Evolutionary conservation across 768 basidiomycete genomes (phyloP).

Genomic region (Leccinum subgranulosum): DNA sequence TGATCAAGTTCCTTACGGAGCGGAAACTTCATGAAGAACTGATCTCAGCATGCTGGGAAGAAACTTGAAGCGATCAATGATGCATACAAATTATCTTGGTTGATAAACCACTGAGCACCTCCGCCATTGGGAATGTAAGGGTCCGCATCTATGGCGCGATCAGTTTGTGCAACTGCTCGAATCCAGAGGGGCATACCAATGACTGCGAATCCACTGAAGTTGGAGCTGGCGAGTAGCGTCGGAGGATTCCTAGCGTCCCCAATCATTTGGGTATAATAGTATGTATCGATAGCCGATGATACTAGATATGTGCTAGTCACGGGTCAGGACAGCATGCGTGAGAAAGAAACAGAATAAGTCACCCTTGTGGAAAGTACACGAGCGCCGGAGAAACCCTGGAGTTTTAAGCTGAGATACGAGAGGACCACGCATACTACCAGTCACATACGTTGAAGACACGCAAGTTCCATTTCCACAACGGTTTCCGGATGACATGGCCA

Average conservation of each 20-base stretch:
- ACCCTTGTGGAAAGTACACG: slow-evolving; percentile 75
- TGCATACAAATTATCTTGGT: slow-evolving; percentile 25
- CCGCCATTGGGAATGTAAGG: slow-evolving; percentile 62
- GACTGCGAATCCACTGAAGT: slow-evolving; percentile 67
- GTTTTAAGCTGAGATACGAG: neutral
- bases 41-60: neutral
- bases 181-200: slow-evolving; percentile 47
- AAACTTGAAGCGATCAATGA: neutral
- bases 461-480: slow-evolving; percentile 55
- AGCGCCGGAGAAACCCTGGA: slow-evolving; percentile 53
- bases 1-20: slow-evolving; percentile 70
- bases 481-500: slow-evolving; percentile 57
- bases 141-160: slow-evolving; percentile 51
- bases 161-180: neutral
- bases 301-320: slow-evolving; percentile 59
- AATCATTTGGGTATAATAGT: slow-evolving; percentile 76
- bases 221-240: slow-evolving; percentile 56
- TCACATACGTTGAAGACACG: slow-evolving; percentile 47
- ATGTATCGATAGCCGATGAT: slow-evolving; percentile 60
- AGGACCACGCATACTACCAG: neutral
- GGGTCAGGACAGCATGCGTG: neutral
- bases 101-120: slow-evolving; percentile 24
- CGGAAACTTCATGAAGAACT: slow-evolving; percentile 46
- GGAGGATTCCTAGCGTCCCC: slow-evolving; percentile 71
- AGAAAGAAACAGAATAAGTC: neutral